phyloP scores from a whole-genome alignment of 2,329 filamentous ascomycete genomes.

The Fusarium austroafricanum region DNA sequence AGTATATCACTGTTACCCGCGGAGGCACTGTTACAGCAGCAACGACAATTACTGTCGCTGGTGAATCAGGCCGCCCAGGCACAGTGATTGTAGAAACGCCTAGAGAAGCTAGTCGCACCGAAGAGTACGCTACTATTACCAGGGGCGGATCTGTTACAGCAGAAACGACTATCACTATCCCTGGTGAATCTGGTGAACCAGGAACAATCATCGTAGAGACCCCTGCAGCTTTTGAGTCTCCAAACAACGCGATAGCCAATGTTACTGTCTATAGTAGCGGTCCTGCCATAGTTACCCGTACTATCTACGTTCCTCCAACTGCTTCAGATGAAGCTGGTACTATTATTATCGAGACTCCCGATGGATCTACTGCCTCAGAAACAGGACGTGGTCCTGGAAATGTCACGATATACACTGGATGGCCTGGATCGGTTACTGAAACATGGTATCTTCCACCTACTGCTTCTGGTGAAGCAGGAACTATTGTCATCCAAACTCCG shows the following conservation, averaged over 20 bases:
- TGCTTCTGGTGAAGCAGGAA: not conserved
- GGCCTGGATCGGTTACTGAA: not conserved
- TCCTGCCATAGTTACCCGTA: not conserved
- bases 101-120: not conserved
- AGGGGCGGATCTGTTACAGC: not conserved
- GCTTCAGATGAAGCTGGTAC: constrained; percentile 7
- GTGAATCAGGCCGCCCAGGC: not conserved
- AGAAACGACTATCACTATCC: not conserved
- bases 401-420: constrained; percentile 8
- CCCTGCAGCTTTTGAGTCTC: not conserved
- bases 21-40: not conserved
- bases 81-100: constrained; percentile 4
- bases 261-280: constrained; percentile 16
- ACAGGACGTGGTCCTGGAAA: not conserved
- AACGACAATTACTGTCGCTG: not conserved
- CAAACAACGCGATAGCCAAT: not conserved
- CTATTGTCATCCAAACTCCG: not conserved
- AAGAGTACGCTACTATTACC: not conserved
- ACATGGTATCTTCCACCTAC: not conserved
- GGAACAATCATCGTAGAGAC: constrained; percentile 9
- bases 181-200: not conserved
- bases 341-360: constrained; percentile 1
- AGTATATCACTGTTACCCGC: not conserved
- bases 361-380: not conserved
- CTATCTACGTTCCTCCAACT: not conserved